Evolutionary conservation across 1,284 basidiomycete species (phyloP), one percentile per base, ranked within the genome.

Genomic region (Pholiota adiposa): DNA sequence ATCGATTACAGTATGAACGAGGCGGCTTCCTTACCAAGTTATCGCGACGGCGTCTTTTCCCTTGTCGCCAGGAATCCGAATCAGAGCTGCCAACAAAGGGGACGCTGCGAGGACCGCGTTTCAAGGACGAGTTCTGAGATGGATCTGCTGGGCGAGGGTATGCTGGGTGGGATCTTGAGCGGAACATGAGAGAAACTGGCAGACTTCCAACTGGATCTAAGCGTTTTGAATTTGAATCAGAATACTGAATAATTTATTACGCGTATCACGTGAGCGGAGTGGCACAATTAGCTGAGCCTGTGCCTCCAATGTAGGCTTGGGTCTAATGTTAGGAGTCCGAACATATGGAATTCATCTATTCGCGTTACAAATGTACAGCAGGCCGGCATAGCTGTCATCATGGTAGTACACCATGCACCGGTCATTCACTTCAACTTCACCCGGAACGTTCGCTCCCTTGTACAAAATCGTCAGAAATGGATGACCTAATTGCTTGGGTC

Each of bases 101-200:
- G 27, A 5, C n/a, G n/a, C n/a, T n/a, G 50, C 19, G 36, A 36
- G 18, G 52, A 49, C 25, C 16, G 3, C 54, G 12, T 57, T 77
- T 76, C 76, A 75, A 78, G 46, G 76, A 72, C 56, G 73, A 65
- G 19, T 7, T 40, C 38, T 27, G 19, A 8, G 19, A 12, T 11
- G 25, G 7, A 21, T 53, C 31, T 73, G 27, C 72, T 53, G 73
- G 70, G 31, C 67, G 70, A 59, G 52, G 75, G 65, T 69, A 73
- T 41, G 54, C 23, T 25, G 86, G 86, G 63, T 82, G 81, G 29
- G 86, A 87, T 69, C 86, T 75, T 50, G 79, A 78, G 62, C 85
- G 83, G 56, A 73, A 63, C 59, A 79, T 78, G 66, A 51, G 46
- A 62, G 41, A 27, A 46, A 23, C 44, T 27, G 50, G 41, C 6